phyloP scores from a whole-genome alignment of 371 early-diverging fungal genomes.

The Circinella umbellata region DNA sequence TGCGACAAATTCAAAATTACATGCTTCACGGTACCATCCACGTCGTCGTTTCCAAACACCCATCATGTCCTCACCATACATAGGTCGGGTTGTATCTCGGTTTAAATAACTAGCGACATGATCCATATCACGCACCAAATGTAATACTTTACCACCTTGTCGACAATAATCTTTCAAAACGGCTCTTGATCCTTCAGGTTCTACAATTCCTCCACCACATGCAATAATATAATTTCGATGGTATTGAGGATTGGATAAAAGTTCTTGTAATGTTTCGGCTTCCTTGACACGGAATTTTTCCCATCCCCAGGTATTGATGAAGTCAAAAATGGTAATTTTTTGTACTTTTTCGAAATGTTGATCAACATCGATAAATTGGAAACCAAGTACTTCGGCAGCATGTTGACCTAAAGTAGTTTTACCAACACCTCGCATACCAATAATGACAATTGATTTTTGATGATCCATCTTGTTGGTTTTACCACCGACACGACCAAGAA shows the following conservation, averaged over 20 bases:
- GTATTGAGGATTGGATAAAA: slow-evolving; percentile 46
- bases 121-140: slow-evolving; percentile 82
- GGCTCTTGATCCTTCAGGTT: slow-evolving; percentile 74
- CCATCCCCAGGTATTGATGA: slow-evolving; percentile 87
- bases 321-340: slow-evolving; percentile 76
- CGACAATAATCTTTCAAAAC: slow-evolving; percentile 61
- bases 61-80: slow-evolving; percentile 81
- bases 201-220: slow-evolving; percentile 97
- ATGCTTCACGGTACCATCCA: slow-evolving; percentile 78
- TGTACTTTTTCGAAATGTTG: slow-evolving; percentile 73
- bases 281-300: slow-evolving; percentile 88
- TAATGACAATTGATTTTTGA: slow-evolving; percentile 76
- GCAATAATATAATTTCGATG: slow-evolving; percentile 74
- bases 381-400: slow-evolving; percentile 71
- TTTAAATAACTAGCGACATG: slow-evolving; percentile 81
- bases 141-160: slow-evolving; percentile 73
- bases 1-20: slow-evolving; percentile 81
- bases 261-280: slow-evolving; percentile 57
- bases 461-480: slow-evolving; percentile 22
- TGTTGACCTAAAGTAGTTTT: slow-evolving; percentile 88
- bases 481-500: slow-evolving; percentile 26
- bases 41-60: slow-evolving; percentile 83
- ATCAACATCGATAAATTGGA: slow-evolving; percentile 90
- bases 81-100: slow-evolving; percentile 84
- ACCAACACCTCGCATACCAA: slow-evolving; percentile 98